phyloP scores from a whole-genome alignment of 2,329 filamentous ascomycete genomes.

The Hymenoscyphus infarciens region DNA sequence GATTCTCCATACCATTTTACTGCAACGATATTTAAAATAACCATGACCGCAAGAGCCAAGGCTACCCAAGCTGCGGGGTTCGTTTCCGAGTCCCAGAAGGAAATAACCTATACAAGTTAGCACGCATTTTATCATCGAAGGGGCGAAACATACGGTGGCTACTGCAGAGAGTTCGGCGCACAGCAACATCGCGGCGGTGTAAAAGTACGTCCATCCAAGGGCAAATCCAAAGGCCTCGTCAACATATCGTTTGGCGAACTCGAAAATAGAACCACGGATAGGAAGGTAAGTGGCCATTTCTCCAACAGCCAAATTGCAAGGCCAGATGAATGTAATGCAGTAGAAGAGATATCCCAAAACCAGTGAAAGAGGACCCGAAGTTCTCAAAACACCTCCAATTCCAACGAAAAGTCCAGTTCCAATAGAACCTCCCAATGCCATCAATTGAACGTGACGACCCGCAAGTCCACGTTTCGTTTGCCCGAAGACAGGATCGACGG shows the following conservation, averaged over 20 bases:
- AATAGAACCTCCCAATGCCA: slow-evolving; percentile 46
- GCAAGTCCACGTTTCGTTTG: slow-evolving; percentile 36
- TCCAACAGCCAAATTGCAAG: slow-evolving; percentile 36
- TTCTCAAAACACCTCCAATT: slow-evolving; percentile 47
- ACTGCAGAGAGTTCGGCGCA: background rate
- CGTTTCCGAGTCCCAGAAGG: slow-evolving; percentile 45
- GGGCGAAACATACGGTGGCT: slow-evolving; percentile 30
- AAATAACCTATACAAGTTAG: slow-evolving; percentile 41
- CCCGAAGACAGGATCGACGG: background rate
- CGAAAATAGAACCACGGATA: slow-evolving; percentile 50
- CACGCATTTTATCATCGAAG: slow-evolving; percentile 17
- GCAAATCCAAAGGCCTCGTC: slow-evolving; percentile 53
- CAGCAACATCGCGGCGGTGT: slow-evolving; percentile 46
- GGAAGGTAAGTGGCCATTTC: slow-evolving; percentile 56
- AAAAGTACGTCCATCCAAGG: slow-evolving; percentile 58
- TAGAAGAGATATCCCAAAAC: slow-evolving; percentile 38
- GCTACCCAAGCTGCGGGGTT: slow-evolving; percentile 36
- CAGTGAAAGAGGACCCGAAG: slow-evolving; percentile 47
- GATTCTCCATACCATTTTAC: slow-evolving; percentile 54
- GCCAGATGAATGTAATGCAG: slow-evolving; percentile 8
- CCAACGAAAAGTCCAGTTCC: slow-evolving; percentile 43
- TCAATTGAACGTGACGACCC: slow-evolving; percentile 47
- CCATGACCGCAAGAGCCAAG: slow-evolving; percentile 37
- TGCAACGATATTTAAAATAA: slow-evolving; percentile 50
- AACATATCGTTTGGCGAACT: slow-evolving; percentile 51